phyloP scores from a whole-genome alignment of 345 rosid genomes.

The Corymbia maculata region DNA sequence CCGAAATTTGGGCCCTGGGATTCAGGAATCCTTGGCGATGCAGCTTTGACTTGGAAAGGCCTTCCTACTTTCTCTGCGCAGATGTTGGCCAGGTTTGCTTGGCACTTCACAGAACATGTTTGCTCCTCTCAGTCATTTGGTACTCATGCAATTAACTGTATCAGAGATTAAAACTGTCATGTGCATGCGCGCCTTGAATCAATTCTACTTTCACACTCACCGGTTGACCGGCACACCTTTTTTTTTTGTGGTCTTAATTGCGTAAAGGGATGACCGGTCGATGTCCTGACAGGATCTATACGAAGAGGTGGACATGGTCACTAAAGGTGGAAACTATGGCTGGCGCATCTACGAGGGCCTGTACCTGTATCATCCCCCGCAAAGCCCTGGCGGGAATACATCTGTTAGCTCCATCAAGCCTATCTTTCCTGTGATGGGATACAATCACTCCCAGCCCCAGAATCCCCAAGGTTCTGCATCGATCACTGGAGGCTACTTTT shows the following conservation, averaged over 20 bases:
- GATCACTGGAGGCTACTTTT: constrained; percentile 84
- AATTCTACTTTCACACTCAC: background rate
- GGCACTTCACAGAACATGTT: background rate
- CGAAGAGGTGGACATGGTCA: constrained; percentile 84
- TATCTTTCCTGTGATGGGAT: constrained; percentile 71
- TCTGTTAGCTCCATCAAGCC: constrained; percentile 29
- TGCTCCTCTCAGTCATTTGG: background rate
- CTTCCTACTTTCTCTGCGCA: constrained; percentile 60
- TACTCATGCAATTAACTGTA: background rate
- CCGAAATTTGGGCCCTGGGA: constrained; percentile 57
- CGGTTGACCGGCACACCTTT: background rate
- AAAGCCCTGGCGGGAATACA: constrained; percentile 51
- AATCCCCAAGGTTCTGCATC: constrained; percentile 74
- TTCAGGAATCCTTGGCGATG: constrained; percentile 66
- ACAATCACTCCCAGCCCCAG: constrained; percentile 76
- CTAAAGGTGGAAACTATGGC: constrained; percentile 87
- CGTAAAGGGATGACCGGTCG: background rate
- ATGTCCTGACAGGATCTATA: constrained; percentile 36
- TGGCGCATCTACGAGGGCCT: constrained; percentile 83
- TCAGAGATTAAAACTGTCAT: background rate
- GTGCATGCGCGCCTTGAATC: background rate
- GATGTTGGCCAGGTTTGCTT: constrained; percentile 74
- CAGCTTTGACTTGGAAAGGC: constrained; percentile 53
- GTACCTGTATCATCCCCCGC: constrained; percentile 19
- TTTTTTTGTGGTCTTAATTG: background rate